Percentiles rank a stretch among this genome's conserved stretches.
Evolutionary conservation across 1,139 yeast species (phyloP).

Genomic region (Lodderomyces theae): DNA sequence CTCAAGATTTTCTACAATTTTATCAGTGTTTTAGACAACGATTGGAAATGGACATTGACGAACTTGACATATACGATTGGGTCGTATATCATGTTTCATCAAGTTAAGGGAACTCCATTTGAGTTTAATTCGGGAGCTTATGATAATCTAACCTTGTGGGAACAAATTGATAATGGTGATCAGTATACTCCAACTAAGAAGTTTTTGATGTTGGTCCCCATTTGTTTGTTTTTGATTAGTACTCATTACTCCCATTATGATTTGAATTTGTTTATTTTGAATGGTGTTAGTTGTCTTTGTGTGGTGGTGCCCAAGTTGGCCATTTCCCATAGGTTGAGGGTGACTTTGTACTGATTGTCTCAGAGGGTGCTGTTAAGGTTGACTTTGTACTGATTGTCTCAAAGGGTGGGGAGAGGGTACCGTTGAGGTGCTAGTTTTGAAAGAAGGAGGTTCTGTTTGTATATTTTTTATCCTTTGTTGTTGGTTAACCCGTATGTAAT

Average conservation of each 20-base stretch:
- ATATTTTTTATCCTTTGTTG: no score
- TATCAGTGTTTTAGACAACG: conserved; percentile 66
- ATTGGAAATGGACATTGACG: conserved; percentile 92
- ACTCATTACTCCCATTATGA: conserved; percentile 92
- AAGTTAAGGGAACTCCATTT: conserved; percentile 94
- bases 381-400: no score
- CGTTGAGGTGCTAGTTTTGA: no score
- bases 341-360: conserved; percentile 54
- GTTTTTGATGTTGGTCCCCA: conserved; percentile 87
- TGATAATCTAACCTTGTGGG: conserved; percentile 98
- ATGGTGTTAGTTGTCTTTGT: conserved; percentile 74
- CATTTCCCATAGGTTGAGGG: conserved; percentile 71
- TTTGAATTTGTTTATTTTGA: conserved; percentile 71
- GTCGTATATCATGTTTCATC: conserved; percentile 93
- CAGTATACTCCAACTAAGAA: conserved; percentile 96
- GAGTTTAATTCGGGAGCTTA: conserved; percentile 96
- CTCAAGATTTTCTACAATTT: conserved; percentile 76
- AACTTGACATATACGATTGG: conserved; percentile 88
- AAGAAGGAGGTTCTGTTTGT: no score
- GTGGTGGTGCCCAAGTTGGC: conserved; percentile 92
- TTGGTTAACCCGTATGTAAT: no score
- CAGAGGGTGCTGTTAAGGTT: no score
- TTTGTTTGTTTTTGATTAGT: conserved; percentile 76
- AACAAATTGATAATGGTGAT: conserved; percentile 95
- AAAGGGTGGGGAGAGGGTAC: no score